Evolutionary conservation across 331 rosid species (phyloP).

Genomic region (Pyracantha coccinea): DNA sequence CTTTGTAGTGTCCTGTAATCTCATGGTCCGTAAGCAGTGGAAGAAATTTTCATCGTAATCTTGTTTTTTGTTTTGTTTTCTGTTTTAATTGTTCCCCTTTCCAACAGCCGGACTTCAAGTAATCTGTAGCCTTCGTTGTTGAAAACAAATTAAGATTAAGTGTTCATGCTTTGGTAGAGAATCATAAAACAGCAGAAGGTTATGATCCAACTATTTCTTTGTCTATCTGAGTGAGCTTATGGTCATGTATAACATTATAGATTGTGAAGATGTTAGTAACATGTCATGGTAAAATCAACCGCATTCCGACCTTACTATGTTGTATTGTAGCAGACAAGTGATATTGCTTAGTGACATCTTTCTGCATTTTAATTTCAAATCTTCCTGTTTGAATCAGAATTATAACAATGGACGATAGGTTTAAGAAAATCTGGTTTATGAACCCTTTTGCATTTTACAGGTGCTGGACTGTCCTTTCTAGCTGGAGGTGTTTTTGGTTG

Average conservation of each 20-base stretch:
- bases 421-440: background rate
- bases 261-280: background rate
- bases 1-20: background rate
- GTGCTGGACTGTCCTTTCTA: constrained; percentile 60
- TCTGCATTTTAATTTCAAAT: background rate
- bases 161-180: background rate
- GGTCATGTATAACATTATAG: background rate
- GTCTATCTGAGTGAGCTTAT: background rate
- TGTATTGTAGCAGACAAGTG: background rate
- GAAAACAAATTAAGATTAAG: background rate
- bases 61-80: background rate
- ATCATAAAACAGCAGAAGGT: background rate
- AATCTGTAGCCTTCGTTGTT: background rate
- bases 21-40: background rate
- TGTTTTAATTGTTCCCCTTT: background rate
- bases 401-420: background rate
- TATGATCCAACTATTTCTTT: background rate
- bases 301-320: background rate
- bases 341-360: background rate
- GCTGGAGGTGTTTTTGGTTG: constrained; percentile 80
- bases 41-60: background rate
- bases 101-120: background rate
- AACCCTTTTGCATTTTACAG: constrained; percentile 24
- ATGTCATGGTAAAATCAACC: background rate
- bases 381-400: background rate